Evolutionary conservation across 352 stramenopile species (phyloP).

Genomic region (Pythium dissimile): DNA sequence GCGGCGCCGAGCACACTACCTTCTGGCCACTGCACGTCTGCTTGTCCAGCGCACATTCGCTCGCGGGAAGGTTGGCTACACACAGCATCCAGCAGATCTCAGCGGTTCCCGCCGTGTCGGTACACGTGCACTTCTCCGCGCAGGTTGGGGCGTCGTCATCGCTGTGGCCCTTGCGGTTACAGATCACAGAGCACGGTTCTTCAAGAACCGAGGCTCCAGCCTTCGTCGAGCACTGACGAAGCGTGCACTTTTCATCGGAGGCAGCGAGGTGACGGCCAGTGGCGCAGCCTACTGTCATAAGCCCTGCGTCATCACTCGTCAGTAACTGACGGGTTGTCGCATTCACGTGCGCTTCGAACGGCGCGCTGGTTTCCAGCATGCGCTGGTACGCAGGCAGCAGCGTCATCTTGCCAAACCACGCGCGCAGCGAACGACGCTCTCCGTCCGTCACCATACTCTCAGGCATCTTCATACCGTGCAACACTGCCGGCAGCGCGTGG

Average conservation of each 20-base stretch:
- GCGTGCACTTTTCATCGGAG: conserved; percentile 36
- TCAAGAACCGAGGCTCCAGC: conserved; percentile 23
- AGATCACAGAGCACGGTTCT: conserved; percentile 34
- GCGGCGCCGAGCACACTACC: conserved; percentile 23
- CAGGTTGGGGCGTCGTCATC: conserved; percentile 35
- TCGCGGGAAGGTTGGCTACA: conserved; percentile 25
- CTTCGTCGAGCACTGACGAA: conserved; percentile 30
- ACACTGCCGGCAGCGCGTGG: conserved; percentile 37
- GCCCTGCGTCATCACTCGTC: conserved; percentile 20
- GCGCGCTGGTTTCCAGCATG: conserved; percentile 24
- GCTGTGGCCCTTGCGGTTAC: conserved; percentile 31
- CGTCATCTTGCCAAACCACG: conserved; percentile 62
- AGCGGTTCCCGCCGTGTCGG: conserved; percentile 18
- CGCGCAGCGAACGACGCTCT: conserved; percentile 28
- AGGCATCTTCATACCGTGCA: conserved; percentile 60
- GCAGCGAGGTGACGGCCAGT: conserved; percentile 34
- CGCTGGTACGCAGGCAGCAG: conserved; percentile 41
- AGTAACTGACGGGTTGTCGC: conserved; percentile 36
- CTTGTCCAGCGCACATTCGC: conserved; percentile 26
- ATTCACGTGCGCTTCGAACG: conserved; percentile 38
- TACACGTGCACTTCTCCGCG: conserved; percentile 40
- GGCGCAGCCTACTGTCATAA: conserved; percentile 42
- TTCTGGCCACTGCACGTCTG: conserved; percentile 35
- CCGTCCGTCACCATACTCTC: conserved; percentile 14
- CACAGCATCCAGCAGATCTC: conserved; percentile 68